Percentiles rank a stretch among this genome's conserved stretches.
These are phyloP conservation scores for carrot (Daucus carota) DNA, from an alignment of 129 eudicot species.

Conservation along the genomic window DNA sequence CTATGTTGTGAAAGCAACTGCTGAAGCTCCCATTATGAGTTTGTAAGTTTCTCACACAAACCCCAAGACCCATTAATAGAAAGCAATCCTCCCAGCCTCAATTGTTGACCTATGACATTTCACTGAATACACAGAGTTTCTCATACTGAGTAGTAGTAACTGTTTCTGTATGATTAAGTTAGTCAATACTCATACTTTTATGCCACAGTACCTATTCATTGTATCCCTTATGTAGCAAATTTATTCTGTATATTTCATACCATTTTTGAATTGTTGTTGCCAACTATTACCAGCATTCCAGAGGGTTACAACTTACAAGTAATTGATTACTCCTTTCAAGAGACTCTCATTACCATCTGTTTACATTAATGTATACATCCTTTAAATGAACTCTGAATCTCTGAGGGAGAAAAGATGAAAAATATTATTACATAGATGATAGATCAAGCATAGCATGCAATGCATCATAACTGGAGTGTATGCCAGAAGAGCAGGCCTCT, in stretches of 20 bases:
- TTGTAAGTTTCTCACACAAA: slow-evolving; percentile 34
- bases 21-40: slow-evolving; percentile 33
- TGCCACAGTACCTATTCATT: not conserved
- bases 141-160: slow-evolving; percentile 19
- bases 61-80: slow-evolving; percentile 47
- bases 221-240: not conserved
- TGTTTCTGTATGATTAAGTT: slow-evolving; percentile 14
- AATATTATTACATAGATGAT: no score
- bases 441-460: not conserved
- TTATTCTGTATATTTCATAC: not conserved
- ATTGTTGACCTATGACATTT: slow-evolving; percentile 50
- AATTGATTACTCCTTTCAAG: slow-evolving; percentile 10
- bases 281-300: slow-evolving; percentile 5
- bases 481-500: slow-evolving; percentile 14
- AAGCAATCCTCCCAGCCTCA: slow-evolving; percentile 25
- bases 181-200: not conserved
- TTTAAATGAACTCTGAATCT: not conserved
- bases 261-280: slow-evolving; percentile 1
- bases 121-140: slow-evolving; percentile 26
- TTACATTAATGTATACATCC: not conserved
- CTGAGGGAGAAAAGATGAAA: not conserved
- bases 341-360: not conserved
- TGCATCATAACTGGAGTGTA: slow-evolving; percentile 5
- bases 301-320: not conserved
- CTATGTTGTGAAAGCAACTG: slow-evolving; percentile 41